Conservation (phyloP, 2,329 filamentous ascomycete genomes). For the Leptodontidium sp. region DNA sequence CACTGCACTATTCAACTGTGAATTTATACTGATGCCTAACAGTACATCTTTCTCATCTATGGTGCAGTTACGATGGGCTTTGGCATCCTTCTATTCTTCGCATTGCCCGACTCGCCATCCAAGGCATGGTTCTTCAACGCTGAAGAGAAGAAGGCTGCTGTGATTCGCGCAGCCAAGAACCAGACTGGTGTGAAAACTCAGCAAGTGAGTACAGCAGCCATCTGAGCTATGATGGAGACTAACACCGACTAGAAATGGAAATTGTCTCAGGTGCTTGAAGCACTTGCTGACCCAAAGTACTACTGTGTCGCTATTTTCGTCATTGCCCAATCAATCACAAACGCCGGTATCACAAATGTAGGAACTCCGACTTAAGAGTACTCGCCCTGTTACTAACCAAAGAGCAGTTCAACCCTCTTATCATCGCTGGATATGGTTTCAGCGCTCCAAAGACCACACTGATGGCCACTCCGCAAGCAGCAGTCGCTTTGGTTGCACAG, state of each 20-base stretch:
- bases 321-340: slow-evolving; percentile 9
- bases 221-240: background rate
- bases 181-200: slow-evolving; percentile 8
- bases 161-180: background rate
- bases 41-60: slow-evolving; percentile 14
- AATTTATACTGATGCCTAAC: background rate
- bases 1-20: background rate
- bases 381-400: background rate
- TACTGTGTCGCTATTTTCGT: slow-evolving; percentile 1
- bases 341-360: slow-evolving; percentile 14
- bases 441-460: background rate
- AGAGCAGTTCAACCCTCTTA: slow-evolving; percentile 12
- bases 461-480: slow-evolving; percentile 6
- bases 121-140: slow-evolving; percentile 15
- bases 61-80: background rate
- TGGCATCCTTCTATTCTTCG: slow-evolving; percentile 11
- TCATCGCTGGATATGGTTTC: slow-evolving; percentile 11
- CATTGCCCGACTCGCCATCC: background rate
- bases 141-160: slow-evolving; percentile 12
- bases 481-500: slow-evolving; percentile 8
- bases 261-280: background rate
- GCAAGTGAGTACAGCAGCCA: background rate
- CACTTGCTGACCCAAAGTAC: slow-evolving; percentile 3
- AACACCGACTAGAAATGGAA: background rate
- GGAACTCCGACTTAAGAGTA: background rate